Base-by-base conservation (phyloP, 2,329 filamentous ascomycete species). In the Aspergillus sp. region DNA sequence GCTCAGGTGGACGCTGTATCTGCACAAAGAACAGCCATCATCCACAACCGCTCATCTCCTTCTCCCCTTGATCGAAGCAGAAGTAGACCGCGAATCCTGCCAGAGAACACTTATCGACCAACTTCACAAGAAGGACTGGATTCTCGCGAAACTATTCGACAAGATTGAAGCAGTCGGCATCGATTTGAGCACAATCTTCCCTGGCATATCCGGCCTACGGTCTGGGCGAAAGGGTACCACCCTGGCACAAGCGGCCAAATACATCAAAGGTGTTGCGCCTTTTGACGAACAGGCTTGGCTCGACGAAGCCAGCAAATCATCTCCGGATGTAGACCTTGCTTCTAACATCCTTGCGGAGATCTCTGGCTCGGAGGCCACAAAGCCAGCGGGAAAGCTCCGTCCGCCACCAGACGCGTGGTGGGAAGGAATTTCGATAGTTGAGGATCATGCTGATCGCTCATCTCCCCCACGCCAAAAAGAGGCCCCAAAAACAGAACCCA, bases 141-240 rank as follows among this genome's bases (percentile, higher is more conserved):
- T 81, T 16, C 79, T 87, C 47, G 72, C 71, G 6, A 83, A 80
- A 50, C 68, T 87, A 19, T 73, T 84, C 21, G 83, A 86, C 60
- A 80, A 81, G 55, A 75, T 85, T 45, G 82, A 85, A 58, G 71
- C 74, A 1, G 76, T 80, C 38, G 79, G 80, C 4, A 71, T 82
- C 44, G 82, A 85, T 59, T 64, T 86, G 5, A 77, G 76, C 14
- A 75, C 76, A 10, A 76, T 84, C 2, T 86, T 87, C 60, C 84
- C 83, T 4, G 76, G 77, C 19, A 74, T 77, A 17, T 72, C 76
- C 23, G 76, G 77, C 16, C 57, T 76, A 47, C 80, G 77, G 47
- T 59, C 68, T 20, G 70, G 71, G 34, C 72, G 75, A 45, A 78
- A 75, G 55, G 64, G 66, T 19, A 69, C 74, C 50, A 72, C 77